These are phyloP conservation scores for Helicostylum pulchrum DNA, from an alignment of 192 early-diverging fungal genomes.

Conservation along the genomic window DNA sequence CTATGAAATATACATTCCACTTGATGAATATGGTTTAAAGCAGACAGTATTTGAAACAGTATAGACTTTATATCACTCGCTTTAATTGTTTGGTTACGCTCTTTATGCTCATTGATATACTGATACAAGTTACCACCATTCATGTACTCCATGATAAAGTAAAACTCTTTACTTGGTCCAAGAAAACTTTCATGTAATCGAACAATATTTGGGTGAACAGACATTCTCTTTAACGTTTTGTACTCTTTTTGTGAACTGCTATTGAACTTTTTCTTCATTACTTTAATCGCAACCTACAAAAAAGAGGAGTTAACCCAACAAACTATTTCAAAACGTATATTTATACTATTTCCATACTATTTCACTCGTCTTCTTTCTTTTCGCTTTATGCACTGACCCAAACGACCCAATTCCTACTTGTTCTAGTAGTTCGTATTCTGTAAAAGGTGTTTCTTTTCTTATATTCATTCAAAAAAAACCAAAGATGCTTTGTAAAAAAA, in stretches of 20 bases:
- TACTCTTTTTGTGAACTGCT: conserved; percentile 73
- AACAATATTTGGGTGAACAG: conserved; percentile 83
- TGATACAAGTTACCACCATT: conserved; percentile 92
- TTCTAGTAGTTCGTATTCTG: conserved; percentile 61
- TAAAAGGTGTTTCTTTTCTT: conserved; percentile 10
- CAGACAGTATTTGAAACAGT: conserved; percentile 84
- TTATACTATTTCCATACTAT: conserved; percentile 46
- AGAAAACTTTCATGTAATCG: conserved; percentile 81
- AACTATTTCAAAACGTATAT: neutral
- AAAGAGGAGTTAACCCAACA: neutral
- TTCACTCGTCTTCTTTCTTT: conserved; percentile 61
- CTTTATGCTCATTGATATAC: conserved; percentile 73
- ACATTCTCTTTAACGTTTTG: conserved; percentile 71
- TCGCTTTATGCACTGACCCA: conserved; percentile 70
- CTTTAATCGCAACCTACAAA: conserved; percentile 81
- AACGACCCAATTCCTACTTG: conserved; percentile 84
- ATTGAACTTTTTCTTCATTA: conserved; percentile 83
- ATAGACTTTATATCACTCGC: neutral
- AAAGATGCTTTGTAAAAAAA: too few species aligned
- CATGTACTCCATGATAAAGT: conserved; percentile 95
- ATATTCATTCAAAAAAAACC: neutral
- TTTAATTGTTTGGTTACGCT: conserved; percentile 21
- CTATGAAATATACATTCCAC: conserved; percentile 86
- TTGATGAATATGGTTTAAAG: conserved; percentile 89
- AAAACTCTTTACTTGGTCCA: conserved; percentile 75